These are phyloP conservation scores for Stenogyne calaminthoides DNA, from an alignment of 305 asterid genomes.

Conservation along the genomic window DNA sequence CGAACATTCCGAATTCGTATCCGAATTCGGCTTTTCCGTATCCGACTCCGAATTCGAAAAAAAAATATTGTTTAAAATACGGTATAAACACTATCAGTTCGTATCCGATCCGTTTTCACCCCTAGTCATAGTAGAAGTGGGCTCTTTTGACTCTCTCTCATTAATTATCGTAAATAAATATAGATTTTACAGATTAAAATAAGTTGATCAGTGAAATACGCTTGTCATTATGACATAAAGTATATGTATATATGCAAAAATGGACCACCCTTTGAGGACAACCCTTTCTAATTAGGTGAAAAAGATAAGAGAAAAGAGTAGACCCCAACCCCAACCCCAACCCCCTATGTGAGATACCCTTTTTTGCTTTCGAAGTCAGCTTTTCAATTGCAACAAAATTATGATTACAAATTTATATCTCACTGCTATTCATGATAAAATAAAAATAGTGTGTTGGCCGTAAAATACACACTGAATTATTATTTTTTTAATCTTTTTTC, in stretches of 20 bases:
- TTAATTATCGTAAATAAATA: neutral
- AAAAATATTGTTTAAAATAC: no score
- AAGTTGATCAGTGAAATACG: neutral
- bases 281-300: conserved; percentile 39
- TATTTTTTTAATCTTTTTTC: no score
- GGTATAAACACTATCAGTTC: no score
- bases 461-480: neutral
- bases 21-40: no score
- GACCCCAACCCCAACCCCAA: conserved; percentile 45
- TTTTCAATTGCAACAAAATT: conserved; percentile 26
- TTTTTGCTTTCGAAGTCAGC: conserved; percentile 31
- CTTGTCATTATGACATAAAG: neutral
- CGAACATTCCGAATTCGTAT: no score
- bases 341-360: conserved; percentile 42
- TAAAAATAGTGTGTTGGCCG: neutral
- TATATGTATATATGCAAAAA: conserved; percentile 1
- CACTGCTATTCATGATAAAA: neutral
- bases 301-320: conserved; percentile 32
- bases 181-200: neutral
- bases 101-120: no score
- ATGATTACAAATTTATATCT: neutral
- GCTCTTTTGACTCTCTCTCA: no score
- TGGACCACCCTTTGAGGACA: conserved; percentile 41
- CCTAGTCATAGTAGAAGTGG: no score
- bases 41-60: no score